phyloP scores from a whole-genome alignment of 2,329 filamentous ascomycete genomes.

The Ceratocystis ficicola region DNA sequence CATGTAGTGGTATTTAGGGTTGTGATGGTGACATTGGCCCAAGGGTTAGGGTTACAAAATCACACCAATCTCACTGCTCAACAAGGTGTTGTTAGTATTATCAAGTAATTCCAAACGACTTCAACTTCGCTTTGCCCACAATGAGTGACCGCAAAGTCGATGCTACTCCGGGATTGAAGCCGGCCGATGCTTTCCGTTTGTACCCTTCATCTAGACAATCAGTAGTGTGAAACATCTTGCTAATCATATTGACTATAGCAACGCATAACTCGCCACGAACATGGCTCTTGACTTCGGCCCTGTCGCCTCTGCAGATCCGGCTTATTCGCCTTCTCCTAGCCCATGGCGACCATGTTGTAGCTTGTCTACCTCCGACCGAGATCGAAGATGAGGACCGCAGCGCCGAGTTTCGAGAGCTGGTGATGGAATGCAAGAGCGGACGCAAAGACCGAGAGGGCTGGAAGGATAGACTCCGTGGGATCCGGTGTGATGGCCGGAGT shows the following conservation, averaged over 20 bases:
- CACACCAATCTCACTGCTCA: not conserved
- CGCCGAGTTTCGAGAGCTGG: constrained; percentile 66
- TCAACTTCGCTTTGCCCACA: not conserved
- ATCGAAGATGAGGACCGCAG: constrained; percentile 65
- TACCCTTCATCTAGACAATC: not conserved
- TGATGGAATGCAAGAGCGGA: constrained; percentile 53
- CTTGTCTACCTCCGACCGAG: constrained; percentile 66
- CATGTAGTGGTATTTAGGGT: not conserved
- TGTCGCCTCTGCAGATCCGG: constrained; percentile 73
- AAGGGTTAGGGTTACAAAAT: not conserved
- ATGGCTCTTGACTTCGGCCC: constrained; percentile 82
- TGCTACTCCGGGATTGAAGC: not conserved
- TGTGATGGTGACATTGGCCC: too few species aligned
- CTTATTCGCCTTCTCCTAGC: constrained; percentile 68
- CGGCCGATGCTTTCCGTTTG: constrained; percentile 19
- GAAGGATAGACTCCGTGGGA: constrained; percentile 61
- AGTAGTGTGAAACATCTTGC: not conserved
- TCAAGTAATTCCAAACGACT: not conserved
- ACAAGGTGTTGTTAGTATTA: not conserved
- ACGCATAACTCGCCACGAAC: constrained; percentile 67
- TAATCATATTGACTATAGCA: constrained; percentile 31
- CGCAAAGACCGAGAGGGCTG: constrained; percentile 60
- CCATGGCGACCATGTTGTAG: constrained; percentile 86
- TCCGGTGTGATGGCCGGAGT: constrained; percentile 49
- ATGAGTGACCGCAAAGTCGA: constrained; percentile 14